Conservation (phyloP, 169 alveolate genomes). For the Plasmodium coatneyi region DNA sequence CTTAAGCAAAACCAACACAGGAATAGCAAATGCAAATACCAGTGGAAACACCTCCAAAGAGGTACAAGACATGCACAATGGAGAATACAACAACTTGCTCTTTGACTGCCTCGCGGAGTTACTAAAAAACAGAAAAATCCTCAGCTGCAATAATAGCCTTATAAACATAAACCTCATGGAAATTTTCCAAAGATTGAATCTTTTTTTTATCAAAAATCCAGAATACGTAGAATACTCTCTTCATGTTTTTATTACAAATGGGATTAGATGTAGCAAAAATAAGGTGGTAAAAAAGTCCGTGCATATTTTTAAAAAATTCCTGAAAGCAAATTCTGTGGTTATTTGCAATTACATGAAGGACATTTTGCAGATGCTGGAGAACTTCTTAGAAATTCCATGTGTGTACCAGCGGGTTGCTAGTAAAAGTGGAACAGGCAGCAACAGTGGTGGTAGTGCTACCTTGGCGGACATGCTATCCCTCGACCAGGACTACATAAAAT, state of each 20-base stretch:
- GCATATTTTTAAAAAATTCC: slow-evolving; percentile 68
- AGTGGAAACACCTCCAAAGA: slow-evolving; percentile 1
- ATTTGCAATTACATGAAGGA: slow-evolving; percentile 53
- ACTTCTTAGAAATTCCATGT: slow-evolving; percentile 45
- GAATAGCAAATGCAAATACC: not conserved
- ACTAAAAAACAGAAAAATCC: slow-evolving; percentile 50
- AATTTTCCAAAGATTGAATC: slow-evolving; percentile 58
- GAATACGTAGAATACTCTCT: slow-evolving; percentile 49
- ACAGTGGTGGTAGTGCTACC: not conserved
- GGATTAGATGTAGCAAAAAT: slow-evolving; percentile 56
- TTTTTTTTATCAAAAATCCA: slow-evolving; percentile 54
- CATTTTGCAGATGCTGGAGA: slow-evolving; percentile 59
- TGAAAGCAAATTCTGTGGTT: slow-evolving; percentile 30
- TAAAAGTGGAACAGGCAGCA: not conserved
- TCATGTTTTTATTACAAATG: slow-evolving; percentile 62
- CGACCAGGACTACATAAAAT: slow-evolving; percentile 38
- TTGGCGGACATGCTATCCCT: not conserved
- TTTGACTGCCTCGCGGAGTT: slow-evolving; percentile 54
- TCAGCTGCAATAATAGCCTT: slow-evolving; percentile 46
- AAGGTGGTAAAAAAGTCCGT: slow-evolving; percentile 26
- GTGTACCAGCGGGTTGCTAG: slow-evolving; percentile 13
- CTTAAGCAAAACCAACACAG: not conserved
- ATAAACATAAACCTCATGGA: slow-evolving; percentile 73
- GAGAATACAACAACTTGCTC: slow-evolving; percentile 23
- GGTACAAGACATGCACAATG: not conserved